Evolutionary conservation across 1,284 basidiomycete species (phyloP), one percentile per base, ranked within the genome.

Genomic region (Golubevia pallescens): DNA sequence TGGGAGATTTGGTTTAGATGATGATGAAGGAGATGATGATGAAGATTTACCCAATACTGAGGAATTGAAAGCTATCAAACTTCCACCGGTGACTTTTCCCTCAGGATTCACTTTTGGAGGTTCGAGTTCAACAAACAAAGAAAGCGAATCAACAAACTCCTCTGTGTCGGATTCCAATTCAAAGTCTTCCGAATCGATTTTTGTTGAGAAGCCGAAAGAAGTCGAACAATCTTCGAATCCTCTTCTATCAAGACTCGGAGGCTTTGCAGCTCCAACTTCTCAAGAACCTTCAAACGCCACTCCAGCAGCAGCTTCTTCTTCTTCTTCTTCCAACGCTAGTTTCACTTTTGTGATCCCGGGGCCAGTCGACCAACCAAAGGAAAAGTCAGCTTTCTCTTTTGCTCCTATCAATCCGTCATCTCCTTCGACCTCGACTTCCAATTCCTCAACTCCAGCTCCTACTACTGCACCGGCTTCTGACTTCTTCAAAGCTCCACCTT

Each of bases 61-160:
- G 56, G 81, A 80, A 20, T 65, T 84, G 19, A 66, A 72, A 28
- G 82, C 81, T 73, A 84, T 84, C 70, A 81, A 80, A 68, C 55
- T 81, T 57, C 81, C 81, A 2, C 65, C 71, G 42, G 73, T 68
- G 59, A 61, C 82, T 53, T 84, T 84, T 63, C 80, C 81, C 2
- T 57, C 66, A 32, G 71, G 77, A 20, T 82, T 84, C 57, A 69
- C 73, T 34, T 82, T 84, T 60, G 75, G 71, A 55, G 61, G 64
- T 23, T 38, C 62, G 13, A 24, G 24, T 13, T 28, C 16, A 21
- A 60, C n/a, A 14, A 54, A 3, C 24, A 42, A 42, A 4, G n/a
- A 19, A 63, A 5, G 7, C 61, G 7, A 8, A 58, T n/a, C 10
- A 52, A 48, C 42, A 16, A 10, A 10, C 42, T 10, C 16, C 16